These are phyloP conservation scores for Phytophthora ohioensis DNA, from an alignment of 352 stramenopile species.

Conservation along the genomic window DNA sequence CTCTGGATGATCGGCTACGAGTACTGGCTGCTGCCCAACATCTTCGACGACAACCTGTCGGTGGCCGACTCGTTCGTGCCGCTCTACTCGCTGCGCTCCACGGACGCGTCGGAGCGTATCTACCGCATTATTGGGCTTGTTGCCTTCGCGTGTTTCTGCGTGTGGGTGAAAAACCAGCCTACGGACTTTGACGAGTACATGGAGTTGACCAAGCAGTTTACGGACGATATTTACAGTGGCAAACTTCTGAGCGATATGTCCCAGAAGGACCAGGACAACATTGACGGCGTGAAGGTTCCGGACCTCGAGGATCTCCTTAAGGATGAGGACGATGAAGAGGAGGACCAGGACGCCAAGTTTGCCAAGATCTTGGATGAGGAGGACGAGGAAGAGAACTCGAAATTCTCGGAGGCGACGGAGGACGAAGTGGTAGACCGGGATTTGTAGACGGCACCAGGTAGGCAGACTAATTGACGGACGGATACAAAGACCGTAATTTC, in stretches of 20 bases:
- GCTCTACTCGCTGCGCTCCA: constrained; percentile 90
- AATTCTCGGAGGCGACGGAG: constrained; percentile 39
- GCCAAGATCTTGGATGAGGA: constrained; percentile 85
- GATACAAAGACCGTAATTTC: constrained; percentile 28
- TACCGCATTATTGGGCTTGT: constrained; percentile 95
- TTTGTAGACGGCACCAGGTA: constrained; percentile 57
- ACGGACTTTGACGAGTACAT: constrained; percentile 99
- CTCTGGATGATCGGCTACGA: constrained; percentile 97
- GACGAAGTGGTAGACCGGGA: constrained; percentile 65
- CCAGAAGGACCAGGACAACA: constrained; percentile 98
- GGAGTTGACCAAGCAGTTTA: constrained; percentile 98
- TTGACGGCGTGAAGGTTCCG: constrained; percentile 95
- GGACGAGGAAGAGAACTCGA: constrained; percentile 62
- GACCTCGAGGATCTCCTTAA: constrained; percentile 88
- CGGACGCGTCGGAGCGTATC: constrained; percentile 92
- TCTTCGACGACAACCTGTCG: constrained; percentile 98
- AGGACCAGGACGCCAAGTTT: constrained; percentile 78
- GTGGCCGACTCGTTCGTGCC: constrained; percentile 99
- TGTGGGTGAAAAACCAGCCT: constrained; percentile 98
- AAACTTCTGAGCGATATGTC: constrained; percentile 98
- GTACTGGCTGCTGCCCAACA: constrained; percentile 99
- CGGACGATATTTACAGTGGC: constrained; percentile 99
- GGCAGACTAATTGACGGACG: constrained; percentile 36
- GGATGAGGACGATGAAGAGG: constrained; percentile 85
- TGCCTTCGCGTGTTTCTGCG: constrained; percentile 95